Evolutionary conservation across 306 rosid genomes (phyloP).

Genomic region (Coriaria nepalensis): DNA sequence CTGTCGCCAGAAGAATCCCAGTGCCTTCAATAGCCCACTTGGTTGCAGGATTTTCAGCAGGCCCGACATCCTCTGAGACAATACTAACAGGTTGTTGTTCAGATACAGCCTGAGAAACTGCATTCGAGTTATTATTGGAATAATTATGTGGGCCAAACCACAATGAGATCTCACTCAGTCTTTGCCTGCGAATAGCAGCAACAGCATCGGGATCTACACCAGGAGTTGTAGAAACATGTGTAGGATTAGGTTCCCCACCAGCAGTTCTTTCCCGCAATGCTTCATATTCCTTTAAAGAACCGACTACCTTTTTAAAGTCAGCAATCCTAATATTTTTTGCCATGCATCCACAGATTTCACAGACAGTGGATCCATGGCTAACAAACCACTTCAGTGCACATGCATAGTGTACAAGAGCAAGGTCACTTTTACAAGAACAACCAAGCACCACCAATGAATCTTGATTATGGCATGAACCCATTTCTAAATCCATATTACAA

Average conservation of each 20-base stretch:
- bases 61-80: slow-evolving; percentile 36
- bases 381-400: slow-evolving; percentile 98
- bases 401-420: slow-evolving; percentile 82
- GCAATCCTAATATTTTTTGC: slow-evolving; percentile 64
- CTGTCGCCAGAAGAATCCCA: slow-evolving; percentile 92
- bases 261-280: slow-evolving; percentile 79
- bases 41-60: slow-evolving; percentile 55
- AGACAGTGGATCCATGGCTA: slow-evolving; percentile 81
- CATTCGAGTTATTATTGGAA: slow-evolving; percentile 28
- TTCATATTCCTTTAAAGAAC: slow-evolving; percentile 73
- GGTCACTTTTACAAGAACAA: slow-evolving; percentile 89
- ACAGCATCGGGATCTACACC: slow-evolving; percentile 88
- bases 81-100: slow-evolving; percentile 49
- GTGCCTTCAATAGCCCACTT: slow-evolving; percentile 92
- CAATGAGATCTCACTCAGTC: slow-evolving; percentile 74
- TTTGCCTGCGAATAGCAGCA: slow-evolving; percentile 86
- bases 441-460: slow-evolving; percentile 76
- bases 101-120: slow-evolving; percentile 44
- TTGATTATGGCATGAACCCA: slow-evolving; percentile 43
- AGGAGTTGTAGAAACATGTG: slow-evolving; percentile 25
- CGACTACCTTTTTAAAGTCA: slow-evolving; percentile 59
- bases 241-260: slow-evolving; percentile 49
- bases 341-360: slow-evolving; percentile 76
- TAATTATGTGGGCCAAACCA: slow-evolving; percentile 76
- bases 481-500: slow-evolving; percentile 68